Base-by-base conservation (phyloP, 2,329 filamentous ascomycete genomes). In the Botryotinia calthae region DNA sequence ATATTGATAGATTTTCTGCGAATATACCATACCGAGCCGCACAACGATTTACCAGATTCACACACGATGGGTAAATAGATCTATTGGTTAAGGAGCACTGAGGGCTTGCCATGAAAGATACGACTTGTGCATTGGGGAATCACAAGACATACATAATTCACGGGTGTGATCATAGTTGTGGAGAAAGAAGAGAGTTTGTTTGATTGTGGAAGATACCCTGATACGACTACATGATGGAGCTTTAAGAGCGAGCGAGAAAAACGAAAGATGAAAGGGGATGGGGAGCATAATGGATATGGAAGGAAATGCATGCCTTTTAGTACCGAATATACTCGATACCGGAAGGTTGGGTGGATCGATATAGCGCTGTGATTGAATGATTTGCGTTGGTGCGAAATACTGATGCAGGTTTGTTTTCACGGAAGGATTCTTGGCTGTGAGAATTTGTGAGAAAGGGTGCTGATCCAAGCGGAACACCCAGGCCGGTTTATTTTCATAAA, bases 31-130 rank as follows among this genome's bases (percentile, higher is more conserved):
- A n/a, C 25, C 12, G 12, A 54, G 2, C 14, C 12, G 25, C 48
- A 25, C n/a, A n/a, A 54, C 12, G 9, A 28, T 3, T 14, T n/a
- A n/a, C 48, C 5, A 3, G 1, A 0, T 51, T 2, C 46, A 7
- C 48, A 7, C 48, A 6, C 25, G 14, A 2, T n/a, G 25, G 5
- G 25, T 2, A 54, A n/a, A 54, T 2, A 5, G 48, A 51, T n/a
- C n/a, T n/a, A 51, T 14, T 25, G 5, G 1, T n/a, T 1, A 4
- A n/a, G 0, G 25, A 16, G 25, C 10, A 25, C 48, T 2, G 25
- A n/a, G 25, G 4, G 5, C 25, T n/a, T 54, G 48, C 25, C n/a
- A 4, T 7, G 20, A 2, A 9, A 12, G 31, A 10, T 22, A 20
- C 16, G 56, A 25, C 25, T 20, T 3, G 31, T 16, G 22, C 2